phyloP scores from a whole-genome alignment of 345 rosid genomes.

The Microthlaspi erraticum region DNA sequence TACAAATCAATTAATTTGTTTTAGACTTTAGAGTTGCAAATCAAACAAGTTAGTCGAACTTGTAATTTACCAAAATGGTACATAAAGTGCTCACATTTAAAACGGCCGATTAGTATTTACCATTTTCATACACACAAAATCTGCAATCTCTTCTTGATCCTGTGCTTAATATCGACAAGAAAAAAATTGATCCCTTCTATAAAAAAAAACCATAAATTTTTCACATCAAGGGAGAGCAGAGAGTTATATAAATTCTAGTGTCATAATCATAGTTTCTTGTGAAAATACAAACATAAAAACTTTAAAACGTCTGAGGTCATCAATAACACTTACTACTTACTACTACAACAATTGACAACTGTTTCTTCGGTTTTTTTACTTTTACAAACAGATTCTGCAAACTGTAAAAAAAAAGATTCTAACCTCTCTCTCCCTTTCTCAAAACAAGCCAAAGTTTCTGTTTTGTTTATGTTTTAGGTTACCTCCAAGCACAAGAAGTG shows the following conservation, averaged over 20 bases:
- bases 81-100: background rate
- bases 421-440: conserved; percentile 17
- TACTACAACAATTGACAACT: conserved; percentile 33
- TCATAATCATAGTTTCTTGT: conserved; percentile 28
- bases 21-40: no score
- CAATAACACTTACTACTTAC: conserved; percentile 29
- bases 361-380: conserved; percentile 30
- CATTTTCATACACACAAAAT: background rate
- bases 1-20: no score
- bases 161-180: background rate
- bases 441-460: conserved; percentile 11
- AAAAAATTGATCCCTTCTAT: background rate
- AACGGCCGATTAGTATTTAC: background rate
- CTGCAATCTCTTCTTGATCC: background rate
- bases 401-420: conserved; percentile 22
- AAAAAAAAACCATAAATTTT: background rate
- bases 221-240: conserved; percentile 17
- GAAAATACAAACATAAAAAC: conserved; percentile 15
- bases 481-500: conserved; percentile 88
- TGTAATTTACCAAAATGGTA: background rate
- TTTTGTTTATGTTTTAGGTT: conserved; percentile 18
- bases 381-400: conserved; percentile 32
- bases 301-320: conserved; percentile 15
- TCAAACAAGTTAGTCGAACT: background rate
- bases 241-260: background rate